These are phyloP conservation scores for Circinella umbellata DNA, from an alignment of 371 early-diverging fungal genomes.

Conservation along the genomic window DNA sequence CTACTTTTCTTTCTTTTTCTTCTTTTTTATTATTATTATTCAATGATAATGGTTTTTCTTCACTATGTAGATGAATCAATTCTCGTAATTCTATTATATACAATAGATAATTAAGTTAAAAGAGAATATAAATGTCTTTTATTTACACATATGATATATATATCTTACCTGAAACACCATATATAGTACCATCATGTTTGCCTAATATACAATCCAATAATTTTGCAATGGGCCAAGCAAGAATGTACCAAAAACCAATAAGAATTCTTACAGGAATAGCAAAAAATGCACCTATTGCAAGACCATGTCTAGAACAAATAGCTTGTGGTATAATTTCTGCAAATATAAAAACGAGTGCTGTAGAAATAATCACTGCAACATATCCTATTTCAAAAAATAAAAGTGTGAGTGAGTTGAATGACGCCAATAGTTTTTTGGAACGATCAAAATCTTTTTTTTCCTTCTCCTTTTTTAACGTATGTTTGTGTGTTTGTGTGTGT, in stretches of 20 bases:
- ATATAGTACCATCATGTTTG: conserved; percentile 67
- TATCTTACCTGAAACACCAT: conserved; percentile 59
- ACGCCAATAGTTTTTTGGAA: too few relatives aligned
- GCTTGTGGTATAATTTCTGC: conserved; percentile 91
- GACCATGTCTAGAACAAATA: conserved; percentile 79
- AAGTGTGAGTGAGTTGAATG: too few relatives aligned
- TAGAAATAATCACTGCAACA: conserved; percentile 77
- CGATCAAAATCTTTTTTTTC: too few relatives aligned
- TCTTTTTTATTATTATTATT: conserved; percentile 32
- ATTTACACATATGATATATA: background rate
- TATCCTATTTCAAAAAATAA: conserved; percentile 44
- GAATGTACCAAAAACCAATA: conserved; percentile 65
- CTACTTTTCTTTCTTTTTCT: conserved; percentile 16
- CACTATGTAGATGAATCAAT: conserved; percentile 72
- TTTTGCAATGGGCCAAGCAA: conserved; percentile 83
- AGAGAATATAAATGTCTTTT: background rate
- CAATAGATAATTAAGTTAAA: too few relatives aligned
- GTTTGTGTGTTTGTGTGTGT: too few relatives aligned
- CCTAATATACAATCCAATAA: conserved; percentile 81
- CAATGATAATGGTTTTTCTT: conserved; percentile 23
- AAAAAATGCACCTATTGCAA: conserved; percentile 82
- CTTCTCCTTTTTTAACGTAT: too few relatives aligned
- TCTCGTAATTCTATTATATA: conserved; percentile 67
- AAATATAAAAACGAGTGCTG: conserved; percentile 78
- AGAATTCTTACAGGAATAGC: conserved; percentile 73